phyloP scores from a whole-genome alignment of 2,329 filamentous ascomycete genomes.

The Fusarium sp. region DNA sequence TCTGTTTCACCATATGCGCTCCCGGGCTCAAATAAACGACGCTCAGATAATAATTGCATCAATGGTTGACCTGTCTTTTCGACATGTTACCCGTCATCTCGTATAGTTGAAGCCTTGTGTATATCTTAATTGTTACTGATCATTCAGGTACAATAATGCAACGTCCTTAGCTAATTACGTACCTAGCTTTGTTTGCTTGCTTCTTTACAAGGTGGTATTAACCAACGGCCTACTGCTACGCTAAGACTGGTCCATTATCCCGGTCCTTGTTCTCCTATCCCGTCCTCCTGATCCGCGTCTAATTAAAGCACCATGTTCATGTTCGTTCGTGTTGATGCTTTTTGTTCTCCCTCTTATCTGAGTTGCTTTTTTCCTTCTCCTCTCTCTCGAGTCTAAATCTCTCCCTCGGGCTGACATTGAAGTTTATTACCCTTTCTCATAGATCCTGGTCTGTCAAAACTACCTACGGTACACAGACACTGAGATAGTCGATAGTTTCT shows the following conservation, averaged over 20 bases:
- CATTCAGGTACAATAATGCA: neutral
- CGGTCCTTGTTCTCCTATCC: conserved; percentile 26
- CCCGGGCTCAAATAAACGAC: neutral
- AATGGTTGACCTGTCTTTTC: conserved; percentile 19
- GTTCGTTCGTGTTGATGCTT: neutral
- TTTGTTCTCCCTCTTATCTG: conserved; percentile 6
- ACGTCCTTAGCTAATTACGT: neutral
- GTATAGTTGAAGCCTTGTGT: conserved; percentile 11
- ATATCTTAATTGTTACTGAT: neutral
- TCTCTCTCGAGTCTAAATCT: neutral
- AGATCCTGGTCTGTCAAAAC: conserved; percentile 31
- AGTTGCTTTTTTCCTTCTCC: neutral
- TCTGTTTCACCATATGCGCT: conserved; percentile 25
- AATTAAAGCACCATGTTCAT: conserved; percentile 32
- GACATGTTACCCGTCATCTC: conserved; percentile 23
- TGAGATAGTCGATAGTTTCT: conserved; percentile 17
- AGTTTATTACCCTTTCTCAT: neutral
- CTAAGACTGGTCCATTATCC: neutral
- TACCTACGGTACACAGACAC: neutral
- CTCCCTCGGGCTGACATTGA: neutral
- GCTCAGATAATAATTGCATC: neutral
- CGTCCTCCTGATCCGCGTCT: conserved; percentile 36
- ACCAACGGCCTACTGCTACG: conserved; percentile 1
- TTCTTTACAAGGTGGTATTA: conserved; percentile 2
- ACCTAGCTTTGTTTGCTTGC: neutral